phyloP scores from a whole-genome alignment of 257 asterid species.

The Asclepias syriaca region DNA sequence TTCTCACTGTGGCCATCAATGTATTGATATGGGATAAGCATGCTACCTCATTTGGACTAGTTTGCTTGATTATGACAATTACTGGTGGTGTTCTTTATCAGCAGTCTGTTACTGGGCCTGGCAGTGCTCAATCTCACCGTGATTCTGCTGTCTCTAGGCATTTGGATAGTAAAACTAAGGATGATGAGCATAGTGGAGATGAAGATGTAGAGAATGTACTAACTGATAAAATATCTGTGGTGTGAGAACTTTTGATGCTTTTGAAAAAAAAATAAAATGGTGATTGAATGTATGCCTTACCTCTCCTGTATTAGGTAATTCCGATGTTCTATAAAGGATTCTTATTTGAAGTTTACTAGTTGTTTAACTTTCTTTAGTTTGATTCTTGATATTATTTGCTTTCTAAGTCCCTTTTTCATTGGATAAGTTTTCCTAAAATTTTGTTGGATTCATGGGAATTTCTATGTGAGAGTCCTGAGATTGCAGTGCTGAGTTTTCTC shows the following conservation, averaged over 20 bases:
- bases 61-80: slow-evolving; percentile 73
- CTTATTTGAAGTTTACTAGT: background rate
- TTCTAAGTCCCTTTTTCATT: background rate
- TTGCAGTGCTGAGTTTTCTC: background rate
- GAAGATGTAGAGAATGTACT: slow-evolving; percentile 50
- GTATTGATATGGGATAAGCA: slow-evolving; percentile 98
- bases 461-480: background rate
- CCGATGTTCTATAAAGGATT: background rate
- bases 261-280: background rate
- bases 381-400: background rate
- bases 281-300: slow-evolving; percentile 2
- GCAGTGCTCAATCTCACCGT: slow-evolving; percentile 36
- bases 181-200: slow-evolving; percentile 23
- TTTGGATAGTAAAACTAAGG: slow-evolving; percentile 28
- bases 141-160: slow-evolving; percentile 35
- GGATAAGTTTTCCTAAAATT: background rate
- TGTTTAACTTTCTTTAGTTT: background rate
- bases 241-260: slow-evolving; percentile 29
- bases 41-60: slow-evolving; percentile 82
- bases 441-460: background rate
- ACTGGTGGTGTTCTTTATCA: slow-evolving; percentile 90
- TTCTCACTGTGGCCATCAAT: slow-evolving; percentile 86
- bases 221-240: slow-evolving; percentile 56
- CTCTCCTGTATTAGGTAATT: background rate
- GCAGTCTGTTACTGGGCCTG: slow-evolving; percentile 80